A percentile compares a stretch with the other conserved stretches of the same genome.
Evolutionary conservation across 2,329 filamentous ascomycete species (phyloP).

Genomic region (Didymella glomerata): DNA sequence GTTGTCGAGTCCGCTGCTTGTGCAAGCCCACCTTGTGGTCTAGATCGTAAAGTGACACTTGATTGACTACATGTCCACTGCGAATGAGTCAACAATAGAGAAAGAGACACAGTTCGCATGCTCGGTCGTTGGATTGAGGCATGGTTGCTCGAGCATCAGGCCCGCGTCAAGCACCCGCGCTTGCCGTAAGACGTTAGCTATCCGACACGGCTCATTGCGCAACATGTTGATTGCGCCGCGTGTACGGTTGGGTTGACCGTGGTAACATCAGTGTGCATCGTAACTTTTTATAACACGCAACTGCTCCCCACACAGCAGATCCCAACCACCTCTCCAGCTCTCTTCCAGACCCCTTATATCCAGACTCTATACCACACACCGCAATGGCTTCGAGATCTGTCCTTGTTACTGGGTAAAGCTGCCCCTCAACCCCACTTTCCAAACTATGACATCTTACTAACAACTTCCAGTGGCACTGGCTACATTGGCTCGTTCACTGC

Average conservation of each 20-base stretch:
- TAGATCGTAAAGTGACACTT: background rate
- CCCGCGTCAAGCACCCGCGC: background rate
- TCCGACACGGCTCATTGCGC: slow-evolving; percentile 22
- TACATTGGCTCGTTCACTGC: slow-evolving; percentile 99
- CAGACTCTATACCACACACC: slow-evolving; percentile 8
- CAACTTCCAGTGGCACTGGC: slow-evolving; percentile 79
- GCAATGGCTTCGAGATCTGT: slow-evolving; percentile 85
- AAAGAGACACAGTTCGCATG: slow-evolving; percentile 2
- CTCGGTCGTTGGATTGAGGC: slow-evolving; percentile 5
- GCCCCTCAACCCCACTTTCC: slow-evolving; percentile 40
- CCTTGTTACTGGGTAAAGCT: slow-evolving; percentile 85
- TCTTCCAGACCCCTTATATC: background rate
- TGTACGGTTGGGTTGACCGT: slow-evolving; percentile 21
- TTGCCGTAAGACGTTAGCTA: slow-evolving; percentile 27
- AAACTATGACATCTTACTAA: slow-evolving; percentile 16
- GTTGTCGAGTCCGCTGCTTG: background rate
- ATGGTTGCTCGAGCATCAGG: slow-evolving; percentile 3
- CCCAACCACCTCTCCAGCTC: background rate
- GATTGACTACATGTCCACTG: background rate
- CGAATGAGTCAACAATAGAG: background rate
- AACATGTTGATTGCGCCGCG: background rate
- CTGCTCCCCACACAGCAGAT: slow-evolving; percentile 10
- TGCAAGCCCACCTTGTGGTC: background rate
- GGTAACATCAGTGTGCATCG: slow-evolving; percentile 24
- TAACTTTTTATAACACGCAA: slow-evolving; percentile 32